Evolutionary conservation across 2,329 filamentous ascomycete species (phyloP), one percentile per base, ranked within the genome.

Genomic region (Trichoderma semiorbis): DNA sequence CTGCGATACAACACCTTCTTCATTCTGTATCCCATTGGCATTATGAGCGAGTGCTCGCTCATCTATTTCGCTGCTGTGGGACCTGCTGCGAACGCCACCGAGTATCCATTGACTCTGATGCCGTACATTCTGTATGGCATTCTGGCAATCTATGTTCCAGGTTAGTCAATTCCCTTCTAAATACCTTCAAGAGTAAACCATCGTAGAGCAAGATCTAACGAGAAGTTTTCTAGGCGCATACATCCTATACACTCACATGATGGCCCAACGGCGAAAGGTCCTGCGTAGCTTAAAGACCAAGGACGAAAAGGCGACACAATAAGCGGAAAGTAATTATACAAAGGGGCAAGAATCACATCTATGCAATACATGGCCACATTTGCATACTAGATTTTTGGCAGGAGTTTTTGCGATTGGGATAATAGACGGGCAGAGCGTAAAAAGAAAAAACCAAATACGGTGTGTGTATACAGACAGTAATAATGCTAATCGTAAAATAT

Each of bases 161-260:
- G 93, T 92, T 84, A 79, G 89, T 57, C 8, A 12, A 86, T 39
- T 4, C 16, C 16, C 3, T 5, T 39, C 53, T 10, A 1, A 21
- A 21, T 11, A 5, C 10, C n/a, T n/a, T 0, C 3, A 50, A 21
- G 18, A 5, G 18, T 11, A 47, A 21, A 11, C 0, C 1, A 11
- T 47, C 8, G 43, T 8, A 21, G 43, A 30, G 32, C 26, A 16
- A 16, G 18, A 26, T 30, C 69, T 69, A n/a, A 69, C 66, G 14
- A 24, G 16, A 39, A 14, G 64, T 64, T 70, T 69, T 47, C 1
- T 26, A 84, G 92, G 93, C 84, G 78, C 93, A 5, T 97, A 96
- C 78, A 88, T 97, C 70, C 83, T 98, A 72, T 98, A 96, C 80
- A 94, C 93, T 26, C 93, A 99, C 82, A 98, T 99, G 96, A 93